A percentile compares a stretch with the other conserved stretches of the same genome.
Evolutionary conservation across 2,329 filamentous ascomycete species (phyloP).

Genomic region (Hymenoscyphus albidus): DNA sequence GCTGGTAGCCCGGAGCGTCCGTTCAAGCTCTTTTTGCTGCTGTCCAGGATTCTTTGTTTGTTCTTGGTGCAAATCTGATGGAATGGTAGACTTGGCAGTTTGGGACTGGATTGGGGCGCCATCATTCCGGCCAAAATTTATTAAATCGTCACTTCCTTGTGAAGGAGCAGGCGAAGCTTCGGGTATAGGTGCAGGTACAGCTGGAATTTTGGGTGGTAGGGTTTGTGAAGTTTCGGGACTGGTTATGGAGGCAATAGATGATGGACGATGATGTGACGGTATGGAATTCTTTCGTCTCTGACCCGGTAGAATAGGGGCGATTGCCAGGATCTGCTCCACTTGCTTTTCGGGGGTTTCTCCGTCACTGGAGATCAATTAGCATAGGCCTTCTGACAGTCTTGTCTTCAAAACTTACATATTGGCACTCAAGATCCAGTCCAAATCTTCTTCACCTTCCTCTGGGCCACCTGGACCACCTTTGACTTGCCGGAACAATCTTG

Average conservation of each 20-base stretch:
- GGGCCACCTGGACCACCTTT: conserved; percentile 64
- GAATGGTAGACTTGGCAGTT: conserved; percentile 14
- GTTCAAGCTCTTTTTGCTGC: conserved; percentile 31
- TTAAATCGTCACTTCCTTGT: conserved; percentile 42
- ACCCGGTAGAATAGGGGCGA: conserved; percentile 79
- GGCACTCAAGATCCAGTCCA: conserved; percentile 94
- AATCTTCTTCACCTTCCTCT: conserved; percentile 79
- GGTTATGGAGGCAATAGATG: conserved; percentile 6
- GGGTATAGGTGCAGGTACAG: not conserved
- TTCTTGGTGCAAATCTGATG: conserved; percentile 26
- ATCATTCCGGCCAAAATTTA: conserved; percentile 51
- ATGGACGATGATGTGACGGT: conserved; percentile 39
- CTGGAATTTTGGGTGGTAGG: conserved; percentile 1
- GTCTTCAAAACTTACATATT: conserved; percentile 58
- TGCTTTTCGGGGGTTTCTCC: conserved; percentile 63
- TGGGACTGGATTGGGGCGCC: conserved; percentile 6
- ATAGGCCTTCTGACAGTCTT: not conserved
- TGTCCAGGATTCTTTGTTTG: conserved; percentile 29
- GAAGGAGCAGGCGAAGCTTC: conserved; percentile 16
- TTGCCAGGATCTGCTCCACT: conserved; percentile 76
- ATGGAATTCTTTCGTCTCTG: conserved; percentile 61
- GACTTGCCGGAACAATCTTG: conserved; percentile 76
- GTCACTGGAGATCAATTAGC: conserved; percentile 45
- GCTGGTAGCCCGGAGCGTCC: conserved; percentile 27
- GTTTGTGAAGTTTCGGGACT: conserved; percentile 9